These are phyloP conservation scores for Polygonum aviculare DNA, from an alignment of 148 eudicot species.

Conservation along the genomic window DNA sequence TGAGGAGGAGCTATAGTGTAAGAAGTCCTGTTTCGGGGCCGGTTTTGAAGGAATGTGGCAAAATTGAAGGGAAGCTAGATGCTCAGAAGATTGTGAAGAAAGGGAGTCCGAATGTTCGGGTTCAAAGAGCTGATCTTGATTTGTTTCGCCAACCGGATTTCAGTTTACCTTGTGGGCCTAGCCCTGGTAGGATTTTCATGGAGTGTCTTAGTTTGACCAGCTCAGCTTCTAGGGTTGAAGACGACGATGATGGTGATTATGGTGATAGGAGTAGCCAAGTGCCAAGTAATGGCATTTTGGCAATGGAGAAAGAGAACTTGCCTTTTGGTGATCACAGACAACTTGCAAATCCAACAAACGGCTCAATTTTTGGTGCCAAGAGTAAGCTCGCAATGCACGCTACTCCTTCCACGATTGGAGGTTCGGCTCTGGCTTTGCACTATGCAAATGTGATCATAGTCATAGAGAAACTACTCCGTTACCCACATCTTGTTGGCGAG, in stretches of 20 bases:
- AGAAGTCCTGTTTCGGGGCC: constrained; percentile 19
- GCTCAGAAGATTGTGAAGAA: constrained; percentile 27
- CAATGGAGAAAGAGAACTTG: constrained; percentile 29
- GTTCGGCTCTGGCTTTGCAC: constrained; percentile 84
- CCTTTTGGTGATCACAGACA: constrained; percentile 27
- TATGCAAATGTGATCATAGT: constrained; percentile 83
- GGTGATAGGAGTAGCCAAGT: constrained; percentile 42
- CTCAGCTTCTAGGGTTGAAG: constrained; percentile 62
- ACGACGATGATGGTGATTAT: constrained; percentile 27
- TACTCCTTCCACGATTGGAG: constrained; percentile 65
- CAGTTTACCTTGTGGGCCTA: constrained; percentile 59
- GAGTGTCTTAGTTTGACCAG: constrained; percentile 74
- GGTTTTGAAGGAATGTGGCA: constrained; percentile 15
- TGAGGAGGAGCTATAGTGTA: constrained; percentile 20
- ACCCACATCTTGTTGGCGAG: constrained; percentile 83
- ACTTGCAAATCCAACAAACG: constrained; percentile 15
- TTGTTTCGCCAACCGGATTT: constrained; percentile 37
- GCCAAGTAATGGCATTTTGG: constrained; percentile 37
- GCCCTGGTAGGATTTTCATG: constrained; percentile 81
- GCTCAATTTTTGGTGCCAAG: constrained; percentile 33
- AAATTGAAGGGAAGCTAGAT: constrained; percentile 17
- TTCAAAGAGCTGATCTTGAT: constrained; percentile 31
- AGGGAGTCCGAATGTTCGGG: constrained; percentile 16
- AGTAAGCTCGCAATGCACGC: constrained; percentile 50
- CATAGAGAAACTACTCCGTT: constrained; percentile 69